A percentile compares a stretch with the other conserved stretches of the same genome.
These are phyloP conservation scores for Leccinum broughii DNA, from an alignment of 768 basidiomycete genomes.

Conservation along the genomic window DNA sequence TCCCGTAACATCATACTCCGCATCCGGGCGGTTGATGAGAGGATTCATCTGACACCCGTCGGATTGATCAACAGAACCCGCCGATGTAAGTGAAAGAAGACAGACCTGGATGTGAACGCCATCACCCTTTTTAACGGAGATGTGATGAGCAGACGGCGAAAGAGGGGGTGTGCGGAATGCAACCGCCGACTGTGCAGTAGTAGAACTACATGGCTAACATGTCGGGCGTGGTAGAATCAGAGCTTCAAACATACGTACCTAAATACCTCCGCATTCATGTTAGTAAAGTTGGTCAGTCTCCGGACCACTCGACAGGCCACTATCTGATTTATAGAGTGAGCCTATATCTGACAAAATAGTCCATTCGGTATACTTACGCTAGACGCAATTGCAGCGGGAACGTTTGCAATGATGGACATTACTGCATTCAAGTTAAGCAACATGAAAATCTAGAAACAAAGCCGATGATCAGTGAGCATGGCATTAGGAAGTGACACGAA, in stretches of 20 bases:
- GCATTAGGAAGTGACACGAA: background rate
- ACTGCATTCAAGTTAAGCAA: slow-evolving; percentile 67
- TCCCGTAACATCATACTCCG: slow-evolving; percentile 60
- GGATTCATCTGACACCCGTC: slow-evolving; percentile 61
- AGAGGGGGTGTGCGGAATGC: slow-evolving; percentile 54
- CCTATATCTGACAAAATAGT: background rate
- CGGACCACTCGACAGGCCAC: slow-evolving; percentile 66
- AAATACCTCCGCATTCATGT: slow-evolving; percentile 49
- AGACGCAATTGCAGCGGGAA: slow-evolving; percentile 68
- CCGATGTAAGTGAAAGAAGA: background rate
- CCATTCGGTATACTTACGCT: slow-evolving; percentile 43
- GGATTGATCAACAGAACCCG: background rate
- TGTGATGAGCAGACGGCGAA: slow-evolving; percentile 25
- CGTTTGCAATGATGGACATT: slow-evolving; percentile 73
- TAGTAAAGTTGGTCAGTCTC: slow-evolving; percentile 58
- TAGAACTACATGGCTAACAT: slow-evolving; percentile 33
- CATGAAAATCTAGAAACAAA: slow-evolving; percentile 50
- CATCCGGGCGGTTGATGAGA: slow-evolving; percentile 48
- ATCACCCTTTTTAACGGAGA: slow-evolving; percentile 41
- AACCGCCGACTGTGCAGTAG: slow-evolving; percentile 49
- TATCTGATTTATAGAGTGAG: slow-evolving; percentile 45
- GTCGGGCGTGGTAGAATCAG: slow-evolving; percentile 26
- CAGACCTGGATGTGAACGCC: slow-evolving; percentile 63
- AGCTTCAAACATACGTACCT: slow-evolving; percentile 40
- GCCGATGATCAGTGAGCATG: slow-evolving; percentile 1